Conservation (phyloP, 495 filamentous ascomycete species). For the Podospora pseudopauciseta region DNA sequence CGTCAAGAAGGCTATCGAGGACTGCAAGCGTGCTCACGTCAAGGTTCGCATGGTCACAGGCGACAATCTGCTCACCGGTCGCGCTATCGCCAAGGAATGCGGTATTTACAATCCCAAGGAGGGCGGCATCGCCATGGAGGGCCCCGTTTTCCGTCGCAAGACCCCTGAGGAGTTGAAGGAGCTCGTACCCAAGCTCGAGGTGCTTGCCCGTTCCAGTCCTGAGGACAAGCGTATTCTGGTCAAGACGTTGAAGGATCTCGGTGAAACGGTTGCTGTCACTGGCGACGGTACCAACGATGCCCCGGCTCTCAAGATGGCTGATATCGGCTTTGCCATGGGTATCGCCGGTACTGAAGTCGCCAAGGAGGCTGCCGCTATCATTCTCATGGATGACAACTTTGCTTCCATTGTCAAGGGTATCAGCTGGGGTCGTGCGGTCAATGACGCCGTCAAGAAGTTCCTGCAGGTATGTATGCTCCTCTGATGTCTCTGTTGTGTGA, state of each 20-base stretch:
- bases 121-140: conserved; percentile 79
- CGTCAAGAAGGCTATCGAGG: conserved; percentile 68
- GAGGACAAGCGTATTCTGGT: conserved; percentile 85
- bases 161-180: conserved; percentile 64
- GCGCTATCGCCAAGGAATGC: conserved; percentile 77
- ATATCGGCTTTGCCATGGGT: conserved; percentile 94
- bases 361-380: conserved; percentile 87
- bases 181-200: conserved; percentile 69
- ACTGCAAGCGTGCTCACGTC: conserved; percentile 74
- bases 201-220: conserved; percentile 80
- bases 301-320: conserved; percentile 77
- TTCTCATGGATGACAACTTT: conserved; percentile 90
- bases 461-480: conserved; percentile 54
- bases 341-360: conserved; percentile 87
- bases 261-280: conserved; percentile 79
- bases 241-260: conserved; percentile 65
- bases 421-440: conserved; percentile 88
- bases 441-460: conserved; percentile 86
- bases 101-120: conserved; percentile 73
- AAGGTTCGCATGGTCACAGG: conserved; percentile 88
- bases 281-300: conserved; percentile 91
- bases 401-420: conserved; percentile 81
- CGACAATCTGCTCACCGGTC: conserved; percentile 77
- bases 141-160: conserved; percentile 74
- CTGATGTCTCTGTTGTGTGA: too few species aligned